Evolutionary conservation across 164 flowering plant genomes (phyloP).

Genomic region (Chloranthus sessilifolius): DNA sequence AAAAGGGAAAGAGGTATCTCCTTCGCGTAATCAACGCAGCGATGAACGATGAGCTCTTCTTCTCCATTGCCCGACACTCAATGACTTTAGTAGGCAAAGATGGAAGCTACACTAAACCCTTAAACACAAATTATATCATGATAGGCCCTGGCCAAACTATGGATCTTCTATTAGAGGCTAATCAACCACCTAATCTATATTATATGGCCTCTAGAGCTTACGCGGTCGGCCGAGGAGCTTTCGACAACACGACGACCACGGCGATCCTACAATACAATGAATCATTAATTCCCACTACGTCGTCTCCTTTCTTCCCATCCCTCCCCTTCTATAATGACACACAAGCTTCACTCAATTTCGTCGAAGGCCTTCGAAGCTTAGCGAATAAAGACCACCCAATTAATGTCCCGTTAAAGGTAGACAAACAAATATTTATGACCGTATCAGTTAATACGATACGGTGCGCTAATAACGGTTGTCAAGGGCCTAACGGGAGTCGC

Average conservation of each 20-base stretch:
- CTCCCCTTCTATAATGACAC: slow-evolving; percentile 14
- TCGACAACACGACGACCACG: slow-evolving; percentile 23
- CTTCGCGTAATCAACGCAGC: slow-evolving; percentile 15
- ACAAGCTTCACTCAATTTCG: slow-evolving; percentile 11
- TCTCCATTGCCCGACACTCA: slow-evolving; percentile 15
- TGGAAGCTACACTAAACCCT: slow-evolving; percentile 18
- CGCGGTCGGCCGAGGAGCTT: slow-evolving; percentile 8
- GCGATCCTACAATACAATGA: slow-evolving; percentile 21
- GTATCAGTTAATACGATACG: slow-evolving; percentile 13
- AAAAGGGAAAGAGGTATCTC: slow-evolving; percentile 17
- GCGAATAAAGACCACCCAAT: slow-evolving; percentile 21
- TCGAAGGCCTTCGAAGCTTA: slow-evolving; percentile 11
- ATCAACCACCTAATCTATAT: slow-evolving; percentile 15
- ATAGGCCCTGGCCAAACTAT: slow-evolving; percentile 25
- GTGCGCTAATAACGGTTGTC: slow-evolving; percentile 11
- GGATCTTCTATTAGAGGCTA: slow-evolving; percentile 19
- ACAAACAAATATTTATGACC: slow-evolving; percentile 9
- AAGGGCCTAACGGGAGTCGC: slow-evolving; percentile 32
- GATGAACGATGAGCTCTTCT: slow-evolving; percentile 16
- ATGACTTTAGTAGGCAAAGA: slow-evolving; percentile 16
- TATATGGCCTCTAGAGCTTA: slow-evolving; percentile 28
- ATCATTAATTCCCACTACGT: background rate
- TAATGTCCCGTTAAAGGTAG: slow-evolving; percentile 12
- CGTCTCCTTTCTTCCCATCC: slow-evolving; percentile 6
- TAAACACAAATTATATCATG: slow-evolving; percentile 14